These are phyloP conservation scores for Hericium coralloides DNA, from an alignment of 768 basidiomycete species.

Conservation along the genomic window DNA sequence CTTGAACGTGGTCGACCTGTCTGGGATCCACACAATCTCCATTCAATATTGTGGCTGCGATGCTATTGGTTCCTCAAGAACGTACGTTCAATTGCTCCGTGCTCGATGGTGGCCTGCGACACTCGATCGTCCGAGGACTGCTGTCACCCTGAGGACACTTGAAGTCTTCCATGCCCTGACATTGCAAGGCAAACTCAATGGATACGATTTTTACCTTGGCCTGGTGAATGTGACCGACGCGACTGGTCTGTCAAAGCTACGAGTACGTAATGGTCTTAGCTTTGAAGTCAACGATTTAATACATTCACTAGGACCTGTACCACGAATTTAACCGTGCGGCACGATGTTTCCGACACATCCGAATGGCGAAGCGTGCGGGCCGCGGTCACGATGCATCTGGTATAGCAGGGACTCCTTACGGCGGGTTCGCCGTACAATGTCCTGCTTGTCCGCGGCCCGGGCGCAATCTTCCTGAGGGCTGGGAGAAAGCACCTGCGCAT, in stretches of 20 bases:
- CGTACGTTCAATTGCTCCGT: constrained; percentile 2
- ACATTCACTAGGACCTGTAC: not conserved
- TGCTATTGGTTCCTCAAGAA: not conserved
- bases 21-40: not conserved
- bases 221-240: constrained; percentile 7
- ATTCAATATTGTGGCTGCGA: not conserved
- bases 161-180: constrained; percentile 8
- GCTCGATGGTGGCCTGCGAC: constrained; percentile 13
- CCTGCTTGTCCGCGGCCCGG: constrained; percentile 1
- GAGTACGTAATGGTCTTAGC: not conserved
- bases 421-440: not conserved
- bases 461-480: not conserved
- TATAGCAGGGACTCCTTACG: not conserved
- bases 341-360: not conserved
- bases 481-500: not conserved
- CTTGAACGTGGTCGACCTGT: not conserved
- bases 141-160: constrained; percentile 7
- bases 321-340: not conserved
- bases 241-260: not conserved
- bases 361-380: not conserved
- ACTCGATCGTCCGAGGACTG: constrained; percentile 6
- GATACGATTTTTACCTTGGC: constrained; percentile 9
- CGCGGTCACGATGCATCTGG: not conserved
- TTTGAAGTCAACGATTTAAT: not conserved
- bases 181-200: constrained; percentile 8